phyloP scores from a whole-genome alignment of 176 grass and related monocot genomes.

The Leersia perrieri region DNA sequence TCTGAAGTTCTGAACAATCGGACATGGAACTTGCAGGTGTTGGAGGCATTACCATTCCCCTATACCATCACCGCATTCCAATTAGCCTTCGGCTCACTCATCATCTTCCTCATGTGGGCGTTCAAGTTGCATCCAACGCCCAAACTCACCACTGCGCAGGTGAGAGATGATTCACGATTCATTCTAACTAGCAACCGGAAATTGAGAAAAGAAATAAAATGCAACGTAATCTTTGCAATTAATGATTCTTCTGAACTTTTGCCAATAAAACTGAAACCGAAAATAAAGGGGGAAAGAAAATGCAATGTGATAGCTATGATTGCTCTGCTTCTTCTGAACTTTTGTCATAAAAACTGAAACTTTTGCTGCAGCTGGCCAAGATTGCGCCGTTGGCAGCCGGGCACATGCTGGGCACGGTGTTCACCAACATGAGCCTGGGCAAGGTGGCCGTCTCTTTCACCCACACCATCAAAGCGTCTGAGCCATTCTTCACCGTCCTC shows the following conservation, averaged over 20 bases:
- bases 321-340: background rate
- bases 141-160: conserved; percentile 54
- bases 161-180: conserved; percentile 42
- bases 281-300: too few relatives aligned
- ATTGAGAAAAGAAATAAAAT: background rate
- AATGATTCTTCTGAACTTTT: background rate
- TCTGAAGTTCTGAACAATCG: too few relatives aligned
- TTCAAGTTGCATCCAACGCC: conserved; percentile 56
- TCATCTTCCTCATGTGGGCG: conserved; percentile 76
- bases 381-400: conserved; percentile 68
- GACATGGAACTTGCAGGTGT: conserved; percentile 36
- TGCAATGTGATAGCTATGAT: too few relatives aligned
- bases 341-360: background rate
- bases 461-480: conserved; percentile 88
- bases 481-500: conserved; percentile 89
- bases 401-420: conserved; percentile 81
- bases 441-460: conserved; percentile 95
- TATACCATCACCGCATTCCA: conserved; percentile 85
- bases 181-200: background rate
- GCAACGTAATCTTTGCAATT: too few relatives aligned
- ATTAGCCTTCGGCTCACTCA: conserved; percentile 61
- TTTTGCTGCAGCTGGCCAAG: conserved; percentile 53
- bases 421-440: conserved; percentile 94
- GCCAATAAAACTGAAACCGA: background rate
- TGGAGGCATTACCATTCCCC: conserved; percentile 67